These are phyloP conservation scores for Ambispora gerdemannii DNA, from an alignment of 192 early-diverging fungal genomes.

Conservation along the genomic window DNA sequence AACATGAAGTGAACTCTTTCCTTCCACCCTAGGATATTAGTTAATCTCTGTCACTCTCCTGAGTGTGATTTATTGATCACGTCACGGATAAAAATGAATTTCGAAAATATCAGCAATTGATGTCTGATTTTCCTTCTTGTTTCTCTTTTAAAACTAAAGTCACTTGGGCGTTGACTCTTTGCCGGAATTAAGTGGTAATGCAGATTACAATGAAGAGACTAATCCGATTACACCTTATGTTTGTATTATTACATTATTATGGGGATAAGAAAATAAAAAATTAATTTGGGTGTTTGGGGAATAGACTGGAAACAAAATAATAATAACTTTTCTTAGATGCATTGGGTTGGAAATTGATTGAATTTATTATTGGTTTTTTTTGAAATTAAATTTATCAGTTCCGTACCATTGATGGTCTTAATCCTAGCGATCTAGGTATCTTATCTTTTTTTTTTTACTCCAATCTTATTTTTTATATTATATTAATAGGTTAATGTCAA, in stretches of 20 bases:
- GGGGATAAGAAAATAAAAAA: too few species aligned
- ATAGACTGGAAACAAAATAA: too few species aligned
- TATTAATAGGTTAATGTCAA: not conserved
- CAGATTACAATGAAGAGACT: conserved; percentile 67
- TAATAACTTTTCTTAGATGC: too few species aligned
- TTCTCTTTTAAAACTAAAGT: conserved; percentile 28
- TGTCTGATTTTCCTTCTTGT: not conserved
- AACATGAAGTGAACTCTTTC: too few species aligned
- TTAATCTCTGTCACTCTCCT: too few species aligned
- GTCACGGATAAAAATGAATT: not conserved
- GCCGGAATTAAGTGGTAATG: conserved; percentile 52
- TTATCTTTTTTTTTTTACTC: not conserved
- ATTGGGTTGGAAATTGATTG: too few species aligned
- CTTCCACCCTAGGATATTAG: too few species aligned
- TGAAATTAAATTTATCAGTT: conserved; percentile 28
- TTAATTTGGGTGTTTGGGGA: too few species aligned
- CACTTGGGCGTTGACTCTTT: conserved; percentile 67
- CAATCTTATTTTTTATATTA: not conserved
- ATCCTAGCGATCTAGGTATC: conserved; percentile 57
- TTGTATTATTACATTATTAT: conserved; percentile 3
- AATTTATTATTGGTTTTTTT: too few species aligned
- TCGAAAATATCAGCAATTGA: not conserved
- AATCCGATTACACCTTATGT: conserved; percentile 57
- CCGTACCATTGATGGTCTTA: conserved; percentile 65
- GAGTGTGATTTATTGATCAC: not conserved